These are phyloP conservation scores for Aspergillus sp. DNA, from an alignment of 2,329 filamentous ascomycete genomes.

Conservation along the genomic window DNA sequence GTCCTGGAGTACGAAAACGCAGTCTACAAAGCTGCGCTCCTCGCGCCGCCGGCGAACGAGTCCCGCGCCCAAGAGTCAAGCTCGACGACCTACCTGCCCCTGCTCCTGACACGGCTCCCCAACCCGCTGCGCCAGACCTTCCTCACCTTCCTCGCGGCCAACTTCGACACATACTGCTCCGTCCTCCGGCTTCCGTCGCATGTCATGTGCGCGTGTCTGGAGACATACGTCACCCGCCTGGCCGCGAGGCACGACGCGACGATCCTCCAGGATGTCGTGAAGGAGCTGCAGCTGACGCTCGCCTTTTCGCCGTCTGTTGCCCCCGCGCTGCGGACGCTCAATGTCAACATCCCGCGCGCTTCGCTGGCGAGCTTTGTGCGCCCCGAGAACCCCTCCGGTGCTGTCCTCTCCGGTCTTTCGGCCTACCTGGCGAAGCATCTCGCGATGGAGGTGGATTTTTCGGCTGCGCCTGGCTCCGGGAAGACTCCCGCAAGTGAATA, in stretches of 20 bases:
- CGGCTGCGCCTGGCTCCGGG: constrained; percentile 9
- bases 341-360: constrained; percentile 33
- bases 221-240: constrained; percentile 33
- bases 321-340: constrained; percentile 33
- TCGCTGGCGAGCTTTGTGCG: constrained; percentile 23
- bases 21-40: constrained; percentile 51
- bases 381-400: constrained; percentile 6
- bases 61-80: neutral
- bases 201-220: constrained; percentile 47
- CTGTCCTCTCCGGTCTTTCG: constrained; percentile 30
- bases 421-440: constrained; percentile 38
- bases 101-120: constrained; percentile 53
- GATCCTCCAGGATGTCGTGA: constrained; percentile 32
- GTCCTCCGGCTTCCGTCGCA: constrained; percentile 43
- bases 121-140: constrained; percentile 49
- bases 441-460: constrained; percentile 39
- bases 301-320: constrained; percentile 36
- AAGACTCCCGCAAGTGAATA: constrained; percentile 19
- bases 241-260: constrained; percentile 1
- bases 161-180: constrained; percentile 52
- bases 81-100: constrained; percentile 47
- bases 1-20: constrained; percentile 51
- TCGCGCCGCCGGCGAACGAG: constrained; percentile 32
- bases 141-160: constrained; percentile 48
- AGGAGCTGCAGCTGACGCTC: constrained; percentile 40